Percentiles rank a stretch among this genome's conserved stretches.
These are phyloP conservation scores for Coemansia sp. DNA, from an alignment of 192 early-diverging fungal species.

Conservation along the genomic window DNA sequence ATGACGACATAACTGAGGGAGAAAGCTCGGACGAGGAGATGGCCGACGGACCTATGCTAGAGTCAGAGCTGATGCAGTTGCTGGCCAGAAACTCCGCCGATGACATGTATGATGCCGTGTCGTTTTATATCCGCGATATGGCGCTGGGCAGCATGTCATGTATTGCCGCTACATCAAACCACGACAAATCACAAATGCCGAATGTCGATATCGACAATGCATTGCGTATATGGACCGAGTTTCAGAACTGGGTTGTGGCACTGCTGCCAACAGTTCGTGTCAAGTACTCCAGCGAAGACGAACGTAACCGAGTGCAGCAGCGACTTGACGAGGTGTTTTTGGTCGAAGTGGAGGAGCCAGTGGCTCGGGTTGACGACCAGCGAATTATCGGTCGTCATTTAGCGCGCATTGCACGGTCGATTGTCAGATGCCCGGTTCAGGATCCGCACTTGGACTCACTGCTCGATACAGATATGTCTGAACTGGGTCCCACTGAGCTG, in stretches of 20 bases:
- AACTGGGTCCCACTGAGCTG: not conserved
- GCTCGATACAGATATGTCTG: not conserved
- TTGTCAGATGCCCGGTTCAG: not conserved
- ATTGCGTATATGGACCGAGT: slow-evolving; percentile 32
- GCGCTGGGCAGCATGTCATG: slow-evolving; percentile 1
- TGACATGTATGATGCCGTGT: slow-evolving; percentile 2
- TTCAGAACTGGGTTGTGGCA: slow-evolving; percentile 18
- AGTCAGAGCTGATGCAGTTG: slow-evolving; percentile 3
- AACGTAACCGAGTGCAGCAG: not conserved
- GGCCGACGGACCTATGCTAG: not conserved
- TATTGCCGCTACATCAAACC: not conserved
- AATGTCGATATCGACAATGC: slow-evolving; percentile 12
- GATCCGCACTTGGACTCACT: not conserved
- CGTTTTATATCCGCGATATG: slow-evolving; percentile 8
- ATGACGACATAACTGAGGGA: not conserved
- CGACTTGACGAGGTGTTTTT: not conserved
- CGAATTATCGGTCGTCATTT: not conserved
- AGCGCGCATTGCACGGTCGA: slow-evolving; percentile 2
- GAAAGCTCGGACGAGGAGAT: not conserved
- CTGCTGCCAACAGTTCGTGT: slow-evolving; percentile 3
- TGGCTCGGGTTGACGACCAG: not conserved
- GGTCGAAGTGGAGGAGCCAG: too few relatives aligned
- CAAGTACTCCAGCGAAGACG: not conserved
- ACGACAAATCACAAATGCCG: not conserved
- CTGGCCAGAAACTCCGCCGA: slow-evolving; percentile 1